Percentiles rank a stretch among this genome's conserved stretches.
phyloP scores from a whole-genome alignment of 2,329 filamentous ascomycete genomes.

The Fusarium anguioides region DNA sequence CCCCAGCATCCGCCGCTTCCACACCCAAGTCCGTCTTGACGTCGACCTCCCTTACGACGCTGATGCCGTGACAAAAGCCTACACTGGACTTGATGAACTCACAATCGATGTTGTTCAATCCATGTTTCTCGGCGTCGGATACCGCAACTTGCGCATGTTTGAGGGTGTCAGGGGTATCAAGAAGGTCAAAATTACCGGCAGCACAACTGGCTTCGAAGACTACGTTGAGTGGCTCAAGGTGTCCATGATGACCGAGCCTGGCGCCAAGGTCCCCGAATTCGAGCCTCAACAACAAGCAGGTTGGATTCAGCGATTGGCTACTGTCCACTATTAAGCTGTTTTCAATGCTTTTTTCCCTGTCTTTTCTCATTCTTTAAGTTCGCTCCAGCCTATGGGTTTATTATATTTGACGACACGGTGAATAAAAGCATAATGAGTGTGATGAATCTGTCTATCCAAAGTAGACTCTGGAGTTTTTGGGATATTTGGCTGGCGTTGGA shows the following conservation, averaged over 20 bases:
- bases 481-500: constrained; percentile 9
- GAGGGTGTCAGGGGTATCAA: constrained; percentile 57
- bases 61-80: constrained; percentile 47
- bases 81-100: constrained; percentile 54
- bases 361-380: background rate
- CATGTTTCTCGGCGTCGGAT: constrained; percentile 53
- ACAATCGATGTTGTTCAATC: constrained; percentile 55
- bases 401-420: background rate
- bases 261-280: constrained; percentile 35
- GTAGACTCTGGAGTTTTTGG: constrained; percentile 24
- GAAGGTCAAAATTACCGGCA: constrained; percentile 51
- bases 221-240: constrained; percentile 56
- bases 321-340: constrained; percentile 35
- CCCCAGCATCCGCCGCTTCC: constrained; percentile 53
- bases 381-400: background rate
- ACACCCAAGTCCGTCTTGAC: constrained; percentile 56
- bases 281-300: constrained; percentile 31
- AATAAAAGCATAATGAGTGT: constrained; percentile 26
- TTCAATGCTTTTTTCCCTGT: background rate
- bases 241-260: constrained; percentile 50
- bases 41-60: constrained; percentile 50
- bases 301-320: constrained; percentile 42
- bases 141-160: constrained; percentile 53
- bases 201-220: constrained; percentile 55
- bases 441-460: constrained; percentile 7